These are phyloP conservation scores for Azolla pinnata DNA, from an alignment of 75 land plant genomes.

Conservation along the genomic window DNA sequence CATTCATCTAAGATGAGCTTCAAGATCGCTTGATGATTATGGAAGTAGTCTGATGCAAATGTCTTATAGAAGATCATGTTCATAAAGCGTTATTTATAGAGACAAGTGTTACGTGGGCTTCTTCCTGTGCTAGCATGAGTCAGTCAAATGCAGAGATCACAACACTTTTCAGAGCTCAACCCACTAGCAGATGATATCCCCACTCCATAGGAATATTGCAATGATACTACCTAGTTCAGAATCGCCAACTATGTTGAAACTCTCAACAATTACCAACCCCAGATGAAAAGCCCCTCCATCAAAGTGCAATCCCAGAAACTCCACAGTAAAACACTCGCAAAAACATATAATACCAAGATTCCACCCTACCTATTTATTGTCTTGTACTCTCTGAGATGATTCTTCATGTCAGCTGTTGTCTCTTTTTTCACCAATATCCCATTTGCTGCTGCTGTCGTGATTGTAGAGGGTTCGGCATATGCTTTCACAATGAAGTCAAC, in stretches of 20 bases:
- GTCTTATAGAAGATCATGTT: no score
- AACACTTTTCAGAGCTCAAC: no score
- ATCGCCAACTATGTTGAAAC: neutral
- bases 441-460: neutral
- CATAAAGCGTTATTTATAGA: no score
- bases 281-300: neutral
- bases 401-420: conserved; percentile 14
- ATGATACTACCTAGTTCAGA: neutral
- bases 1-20: neutral
- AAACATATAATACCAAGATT: neutral
- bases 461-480: conserved; percentile 28
- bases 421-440: neutral
- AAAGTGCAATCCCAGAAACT: neutral
- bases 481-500: conserved; percentile 41
- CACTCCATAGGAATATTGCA: neutral
- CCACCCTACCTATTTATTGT: conserved; percentile 46
- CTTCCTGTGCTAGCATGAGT: no score
- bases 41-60: no score
- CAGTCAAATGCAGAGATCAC: no score
- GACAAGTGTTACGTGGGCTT: no score
- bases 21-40: neutral
- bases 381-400: conserved; percentile 37
- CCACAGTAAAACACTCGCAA: no score
- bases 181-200: no score
- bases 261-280: neutral